Evolutionary conservation across 2,329 filamentous ascomycete species (phyloP).

Genomic region (Claviceps sp.): DNA sequence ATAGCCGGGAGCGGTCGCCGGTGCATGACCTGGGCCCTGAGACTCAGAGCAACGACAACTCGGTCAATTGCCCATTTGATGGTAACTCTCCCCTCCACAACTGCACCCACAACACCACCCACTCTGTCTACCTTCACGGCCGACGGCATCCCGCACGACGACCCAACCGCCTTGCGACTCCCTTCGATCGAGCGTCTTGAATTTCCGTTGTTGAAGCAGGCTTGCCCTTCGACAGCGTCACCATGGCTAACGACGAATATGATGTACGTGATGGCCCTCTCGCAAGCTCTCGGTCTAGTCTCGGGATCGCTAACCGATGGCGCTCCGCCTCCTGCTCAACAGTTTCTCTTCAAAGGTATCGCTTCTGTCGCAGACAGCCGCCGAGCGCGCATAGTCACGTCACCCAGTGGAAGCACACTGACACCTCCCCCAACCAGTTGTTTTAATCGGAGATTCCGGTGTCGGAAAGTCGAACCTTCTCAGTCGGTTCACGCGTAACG

Average conservation of each 20-base stretch:
- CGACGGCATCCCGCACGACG: background rate
- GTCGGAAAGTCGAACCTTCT: conserved; percentile 99
- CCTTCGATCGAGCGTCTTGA: background rate
- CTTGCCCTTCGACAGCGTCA: conserved; percentile 21
- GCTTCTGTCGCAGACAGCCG: conserved; percentile 11
- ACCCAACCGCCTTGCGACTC: background rate
- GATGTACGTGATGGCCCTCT: conserved; percentile 55
- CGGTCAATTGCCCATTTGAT: background rate
- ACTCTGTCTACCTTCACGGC: conserved; percentile 1
- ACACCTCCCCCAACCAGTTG: conserved; percentile 45
- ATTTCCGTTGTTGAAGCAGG: background rate
- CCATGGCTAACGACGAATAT: conserved; percentile 99
- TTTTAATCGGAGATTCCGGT: conserved; percentile 97
- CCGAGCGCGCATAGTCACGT: conserved; percentile 1
- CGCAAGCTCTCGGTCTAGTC: conserved; percentile 10
- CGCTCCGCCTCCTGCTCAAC: conserved; percentile 12
- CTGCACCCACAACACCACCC: conserved; percentile 2
- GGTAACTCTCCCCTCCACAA: conserved; percentile 5
- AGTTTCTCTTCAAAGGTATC: conserved; percentile 99
- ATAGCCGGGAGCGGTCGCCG: background rate
- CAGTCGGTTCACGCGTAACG: conserved; percentile 98
- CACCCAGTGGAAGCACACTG: conserved; percentile 14
- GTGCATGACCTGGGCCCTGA: background rate
- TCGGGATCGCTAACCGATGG: conserved; percentile 17
- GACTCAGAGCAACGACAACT: background rate